Conservation (phyloP, 1,139 yeast species). For the Hemisphaericaspora xylanilytica region DNA sequence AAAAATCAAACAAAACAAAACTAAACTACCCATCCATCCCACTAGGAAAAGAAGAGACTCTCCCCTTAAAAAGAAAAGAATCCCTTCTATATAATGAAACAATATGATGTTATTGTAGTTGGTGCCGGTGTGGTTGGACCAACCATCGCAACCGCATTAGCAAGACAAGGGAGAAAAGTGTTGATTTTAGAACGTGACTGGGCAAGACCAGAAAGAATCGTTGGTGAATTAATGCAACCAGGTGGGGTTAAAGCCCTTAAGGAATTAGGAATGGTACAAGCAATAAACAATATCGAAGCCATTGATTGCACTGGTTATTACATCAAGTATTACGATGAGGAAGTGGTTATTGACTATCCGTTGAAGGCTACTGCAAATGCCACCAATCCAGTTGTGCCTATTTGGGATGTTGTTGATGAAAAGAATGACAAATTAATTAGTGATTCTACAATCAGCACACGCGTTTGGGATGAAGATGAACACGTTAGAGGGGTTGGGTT, state of each 20-base stretch:
- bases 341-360: slow-evolving; percentile 69
- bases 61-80: too few relatives aligned
- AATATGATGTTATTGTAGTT: slow-evolving; percentile 64
- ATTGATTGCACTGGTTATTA: slow-evolving; percentile 77
- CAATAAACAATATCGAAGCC: slow-evolving; percentile 82
- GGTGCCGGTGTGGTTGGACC: slow-evolving; percentile 99
- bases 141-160: slow-evolving; percentile 83
- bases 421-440: slow-evolving; percentile 53
- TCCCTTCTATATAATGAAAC: not conserved
- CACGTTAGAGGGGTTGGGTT: slow-evolving; percentile 78
- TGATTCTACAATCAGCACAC: slow-evolving; percentile 48
- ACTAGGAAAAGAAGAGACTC: not conserved
- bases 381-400: slow-evolving; percentile 46
- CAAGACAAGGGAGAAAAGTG: slow-evolving; percentile 82
- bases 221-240: slow-evolving; percentile 96
- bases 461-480: slow-evolving; percentile 60
- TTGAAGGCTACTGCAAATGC: slow-evolving; percentile 48
- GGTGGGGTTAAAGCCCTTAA: slow-evolving; percentile 82
- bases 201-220: slow-evolving; percentile 90
- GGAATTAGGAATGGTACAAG: slow-evolving; percentile 76
- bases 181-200: slow-evolving; percentile 83
- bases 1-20: too few relatives aligned
- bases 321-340: slow-evolving; percentile 60
- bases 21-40: not conserved
- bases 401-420: slow-evolving; percentile 51